These are phyloP conservation scores for Colletotrichum incanum DNA, from an alignment of 2,329 filamentous ascomycete genomes.

Conservation along the genomic window DNA sequence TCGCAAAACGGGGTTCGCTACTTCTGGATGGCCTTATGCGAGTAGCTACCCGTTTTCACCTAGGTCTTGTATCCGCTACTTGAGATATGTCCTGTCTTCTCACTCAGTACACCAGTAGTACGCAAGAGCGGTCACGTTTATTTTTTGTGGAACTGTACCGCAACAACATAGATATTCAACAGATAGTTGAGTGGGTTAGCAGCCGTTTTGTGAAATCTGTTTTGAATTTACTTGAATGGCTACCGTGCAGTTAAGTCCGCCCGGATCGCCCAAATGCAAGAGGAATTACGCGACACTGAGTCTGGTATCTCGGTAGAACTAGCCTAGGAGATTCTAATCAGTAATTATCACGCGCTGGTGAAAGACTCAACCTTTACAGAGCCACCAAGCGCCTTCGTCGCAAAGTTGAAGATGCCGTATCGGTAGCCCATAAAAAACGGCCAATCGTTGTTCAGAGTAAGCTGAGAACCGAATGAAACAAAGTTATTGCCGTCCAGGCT, in stretches of 20 bases:
- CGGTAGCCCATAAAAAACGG: constrained; percentile 64
- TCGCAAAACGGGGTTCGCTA: no score
- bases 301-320: neutral
- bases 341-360: neutral
- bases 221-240: neutral
- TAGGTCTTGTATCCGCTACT: no score
- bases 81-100: no score
- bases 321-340: constrained; percentile 10
- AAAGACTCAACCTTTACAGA: constrained; percentile 28
- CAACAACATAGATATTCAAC: neutral
- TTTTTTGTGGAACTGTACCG: neutral
- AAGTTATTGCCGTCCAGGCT: constrained; percentile 60
- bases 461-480: constrained; percentile 52
- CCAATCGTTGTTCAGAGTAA: constrained; percentile 58
- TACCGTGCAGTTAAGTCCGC: neutral
- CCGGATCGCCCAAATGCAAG: neutral
- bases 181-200: neutral
- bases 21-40: no score
- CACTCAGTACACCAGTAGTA: no score
- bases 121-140: no score
- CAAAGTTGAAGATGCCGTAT: constrained; percentile 65
- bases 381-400: constrained; percentile 53
- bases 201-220: neutral
- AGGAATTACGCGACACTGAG: neutral
- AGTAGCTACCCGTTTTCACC: no score